phyloP scores from a whole-genome alignment of 2,329 filamentous ascomycete genomes.

The Ascochyta rabiei region DNA sequence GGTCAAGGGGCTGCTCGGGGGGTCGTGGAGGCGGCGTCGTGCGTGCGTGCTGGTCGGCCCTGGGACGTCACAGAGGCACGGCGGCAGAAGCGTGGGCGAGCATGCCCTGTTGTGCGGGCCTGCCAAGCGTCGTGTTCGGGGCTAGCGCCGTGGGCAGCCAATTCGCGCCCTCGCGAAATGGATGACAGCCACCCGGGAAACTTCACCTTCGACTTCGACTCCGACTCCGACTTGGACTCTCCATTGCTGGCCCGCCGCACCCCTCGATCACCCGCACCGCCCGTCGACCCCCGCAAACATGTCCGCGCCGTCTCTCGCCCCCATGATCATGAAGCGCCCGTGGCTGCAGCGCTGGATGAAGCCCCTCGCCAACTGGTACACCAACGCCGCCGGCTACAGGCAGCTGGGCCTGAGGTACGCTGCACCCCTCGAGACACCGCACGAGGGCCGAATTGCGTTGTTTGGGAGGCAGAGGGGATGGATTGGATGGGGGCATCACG shows the following conservation, averaged over 20 bases:
- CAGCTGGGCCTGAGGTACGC: conserved; percentile 86
- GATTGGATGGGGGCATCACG: not conserved
- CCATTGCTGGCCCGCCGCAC: conserved; percentile 36
- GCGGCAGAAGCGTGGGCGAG: no score
- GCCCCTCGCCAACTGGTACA: conserved; percentile 88
- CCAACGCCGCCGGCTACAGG: conserved; percentile 87
- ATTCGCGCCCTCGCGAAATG: not conserved
- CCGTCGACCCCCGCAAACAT: conserved; percentile 54
- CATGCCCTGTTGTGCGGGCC: conserved; percentile 2
- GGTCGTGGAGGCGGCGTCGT: not conserved
- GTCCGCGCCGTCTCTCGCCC: conserved; percentile 75
- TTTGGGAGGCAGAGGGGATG: not conserved
- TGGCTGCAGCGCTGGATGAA: conserved; percentile 81
- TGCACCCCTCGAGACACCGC: not conserved
- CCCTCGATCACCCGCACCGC: conserved; percentile 25
- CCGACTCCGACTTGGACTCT: not conserved
- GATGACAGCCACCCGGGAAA: conserved; percentile 19
- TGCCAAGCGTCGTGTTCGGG: conserved; percentile 2
- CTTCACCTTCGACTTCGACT: conserved; percentile 14
- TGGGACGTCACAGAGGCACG: conserved; percentile 9
- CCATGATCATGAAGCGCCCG: conserved; percentile 80
- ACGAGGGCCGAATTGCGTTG: not conserved
- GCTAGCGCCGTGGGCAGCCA: not conserved
- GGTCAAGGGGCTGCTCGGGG: conserved; percentile 4
- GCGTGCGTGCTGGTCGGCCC: conserved; percentile 3